Percentiles rank a stretch among this genome's conserved stretches.
Evolutionary conservation across 2,329 filamentous ascomycete genomes (phyloP).

Genomic region (Aspergillus ustus): DNA sequence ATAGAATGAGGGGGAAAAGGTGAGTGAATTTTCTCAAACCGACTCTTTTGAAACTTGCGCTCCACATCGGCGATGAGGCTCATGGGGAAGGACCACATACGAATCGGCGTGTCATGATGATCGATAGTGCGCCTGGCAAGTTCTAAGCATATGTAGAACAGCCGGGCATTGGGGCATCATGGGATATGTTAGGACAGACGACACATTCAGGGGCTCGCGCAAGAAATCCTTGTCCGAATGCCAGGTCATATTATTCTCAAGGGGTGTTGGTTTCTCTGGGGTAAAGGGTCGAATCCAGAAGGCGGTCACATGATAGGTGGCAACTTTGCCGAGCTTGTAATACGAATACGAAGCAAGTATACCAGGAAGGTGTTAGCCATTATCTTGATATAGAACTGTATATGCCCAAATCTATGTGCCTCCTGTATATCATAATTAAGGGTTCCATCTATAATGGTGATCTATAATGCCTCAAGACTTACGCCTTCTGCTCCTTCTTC

Average conservation of each 20-base stretch:
- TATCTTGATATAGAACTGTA: neutral
- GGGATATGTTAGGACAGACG: slow-evolving; percentile 22
- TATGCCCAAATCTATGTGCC: slow-evolving; percentile 1
- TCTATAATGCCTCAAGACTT: neutral
- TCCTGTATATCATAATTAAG: slow-evolving; percentile 5
- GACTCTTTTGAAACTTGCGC: neutral
- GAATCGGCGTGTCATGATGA: slow-evolving; percentile 50
- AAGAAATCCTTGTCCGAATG: slow-evolving; percentile 31
- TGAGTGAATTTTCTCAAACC: slow-evolving; percentile 5
- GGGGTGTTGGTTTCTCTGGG: slow-evolving; percentile 25
- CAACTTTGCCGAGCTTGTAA: slow-evolving; percentile 6
- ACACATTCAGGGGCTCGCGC: slow-evolving; percentile 24
- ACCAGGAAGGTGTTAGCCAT: neutral
- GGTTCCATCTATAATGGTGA: neutral
- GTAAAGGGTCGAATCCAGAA: slow-evolving; percentile 21
- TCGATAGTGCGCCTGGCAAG: slow-evolving; percentile 36
- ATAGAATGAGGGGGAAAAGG: slow-evolving; percentile 5
- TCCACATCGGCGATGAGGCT: slow-evolving; percentile 2
- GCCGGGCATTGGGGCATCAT: slow-evolving; percentile 39
- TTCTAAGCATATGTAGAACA: slow-evolving; percentile 32
- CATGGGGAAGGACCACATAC: slow-evolving; percentile 32
- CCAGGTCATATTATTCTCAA: slow-evolving; percentile 35
- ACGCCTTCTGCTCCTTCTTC: slow-evolving; percentile 64
- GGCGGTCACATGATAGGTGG: slow-evolving; percentile 33
- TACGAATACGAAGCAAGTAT: slow-evolving; percentile 3